A percentile compares a stretch with the other conserved stretches of the same genome.
These are phyloP conservation scores for Coniochaeta sp. DNA, from an alignment of 2,329 filamentous ascomycete species.

Conservation along the genomic window DNA sequence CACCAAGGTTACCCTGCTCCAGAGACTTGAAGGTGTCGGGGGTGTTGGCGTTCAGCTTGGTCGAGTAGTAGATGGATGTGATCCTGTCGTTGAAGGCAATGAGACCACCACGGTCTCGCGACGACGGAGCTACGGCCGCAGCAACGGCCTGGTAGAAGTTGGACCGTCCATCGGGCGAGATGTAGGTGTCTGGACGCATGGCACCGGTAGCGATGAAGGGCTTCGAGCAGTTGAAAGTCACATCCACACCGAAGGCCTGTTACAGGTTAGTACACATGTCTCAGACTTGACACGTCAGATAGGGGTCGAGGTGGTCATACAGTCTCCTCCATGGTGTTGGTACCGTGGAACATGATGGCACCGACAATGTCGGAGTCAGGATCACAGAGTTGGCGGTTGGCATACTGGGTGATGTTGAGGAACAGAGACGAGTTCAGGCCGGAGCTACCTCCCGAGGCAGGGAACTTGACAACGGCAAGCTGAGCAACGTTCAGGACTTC, in stretches of 20 bases:
- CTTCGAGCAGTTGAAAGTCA: constrained; percentile 43
- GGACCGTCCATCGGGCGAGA: constrained; percentile 45
- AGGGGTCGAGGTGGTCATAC: constrained; percentile 2
- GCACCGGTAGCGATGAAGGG: constrained; percentile 45
- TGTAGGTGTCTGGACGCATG: constrained; percentile 47
- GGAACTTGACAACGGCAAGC: constrained; percentile 20
- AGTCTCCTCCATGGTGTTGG: constrained; percentile 50
- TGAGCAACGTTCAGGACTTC: constrained; percentile 24
- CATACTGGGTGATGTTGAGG: constrained; percentile 23
- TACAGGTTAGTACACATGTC: neutral
- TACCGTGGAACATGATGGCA: constrained; percentile 34
- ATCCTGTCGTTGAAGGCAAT: constrained; percentile 46
- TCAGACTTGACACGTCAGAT: neutral
- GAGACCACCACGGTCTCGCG: constrained; percentile 37
- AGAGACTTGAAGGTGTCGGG: constrained; percentile 45
- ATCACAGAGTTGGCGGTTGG: constrained; percentile 20
- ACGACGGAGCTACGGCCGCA: constrained; percentile 33
- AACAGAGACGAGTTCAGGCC: constrained; percentile 24
- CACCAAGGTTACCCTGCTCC: constrained; percentile 41
- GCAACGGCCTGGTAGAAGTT: constrained; percentile 47
- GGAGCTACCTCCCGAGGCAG: constrained; percentile 18
- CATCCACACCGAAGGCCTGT: constrained; percentile 42
- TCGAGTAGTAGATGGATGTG: constrained; percentile 42
- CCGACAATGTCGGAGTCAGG: constrained; percentile 21
- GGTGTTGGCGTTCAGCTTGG: constrained; percentile 46